Base-by-base conservation (phyloP, 331 rosid genomes). In the Quercus phellos region DNA sequence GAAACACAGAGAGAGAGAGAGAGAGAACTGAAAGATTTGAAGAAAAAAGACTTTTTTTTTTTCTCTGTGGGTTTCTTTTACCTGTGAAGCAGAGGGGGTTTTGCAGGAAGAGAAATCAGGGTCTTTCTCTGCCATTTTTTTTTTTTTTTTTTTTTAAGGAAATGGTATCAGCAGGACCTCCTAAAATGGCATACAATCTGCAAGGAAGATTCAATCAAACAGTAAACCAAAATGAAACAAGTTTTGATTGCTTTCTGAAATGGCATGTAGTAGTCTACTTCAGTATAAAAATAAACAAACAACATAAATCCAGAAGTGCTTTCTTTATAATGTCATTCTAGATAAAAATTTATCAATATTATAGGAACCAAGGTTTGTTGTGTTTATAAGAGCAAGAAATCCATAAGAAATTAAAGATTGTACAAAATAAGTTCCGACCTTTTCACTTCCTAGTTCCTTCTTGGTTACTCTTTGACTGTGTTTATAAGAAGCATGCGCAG, bases 31-130 rank as follows among this genome's bases (percentile, higher is more conserved):
- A 22, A 24, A n/a, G 30, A 1, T 5, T 30, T 74, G 46, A 38
- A 38, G 46, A 38, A 38, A 38, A 38, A 38, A 38, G 6, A 6
- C 3, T 8, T 38, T 38, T 38, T 35, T 35, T 1, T 38, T 38
- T 38, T 38, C 46, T 38, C 5, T 50, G 4, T 30, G 79, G 13
- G n/a, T 60, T 71, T 38, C 46, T 59, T 14, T 73, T 82, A 92
- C 98, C 97, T 94, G 96, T 43, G 90, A 84, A 27, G 84, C 70
- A 56, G 91, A 79, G 43, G 96, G 97, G 50, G 64, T 75, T 76
- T 85, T 92, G 89, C 84, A 78, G 24, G 88, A 84, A 63, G 74
- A 83, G 51, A 85, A 85, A 77, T 91, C 93, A 8, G 77, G 86
- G 72, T 90, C 85, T 78, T 85, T 75, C 13, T 85, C 89, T 74